Evolutionary conservation across 2,329 filamentous ascomycete species (phyloP).

Genomic region (Sphaceloma murrayae): DNA sequence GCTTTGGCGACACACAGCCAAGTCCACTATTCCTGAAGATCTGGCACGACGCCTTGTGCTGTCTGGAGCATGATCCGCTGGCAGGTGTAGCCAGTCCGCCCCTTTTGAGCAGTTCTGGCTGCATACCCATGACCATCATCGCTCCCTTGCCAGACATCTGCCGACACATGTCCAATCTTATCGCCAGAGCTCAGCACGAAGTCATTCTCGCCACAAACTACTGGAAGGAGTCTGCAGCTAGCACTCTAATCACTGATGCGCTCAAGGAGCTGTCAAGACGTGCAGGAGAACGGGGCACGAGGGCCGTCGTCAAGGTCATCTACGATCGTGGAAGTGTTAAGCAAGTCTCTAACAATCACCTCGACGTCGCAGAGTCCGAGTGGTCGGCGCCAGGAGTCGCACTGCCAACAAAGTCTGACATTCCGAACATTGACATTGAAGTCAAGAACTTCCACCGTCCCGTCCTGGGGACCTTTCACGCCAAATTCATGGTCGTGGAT

Average conservation of each 20-base stretch:
- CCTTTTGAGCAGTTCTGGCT: constrained; percentile 52
- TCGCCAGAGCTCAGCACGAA: constrained; percentile 61
- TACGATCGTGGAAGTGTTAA: constrained; percentile 61
- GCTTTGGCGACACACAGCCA: constrained; percentile 54
- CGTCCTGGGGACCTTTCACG: constrained; percentile 63
- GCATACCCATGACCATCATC: constrained; percentile 59
- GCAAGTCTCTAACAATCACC: constrained; percentile 57
- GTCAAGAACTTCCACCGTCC: constrained; percentile 65
- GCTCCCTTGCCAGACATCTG: constrained; percentile 61
- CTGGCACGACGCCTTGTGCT: constrained; percentile 55
- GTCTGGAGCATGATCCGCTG: constrained; percentile 44
- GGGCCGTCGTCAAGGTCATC: constrained; percentile 61
- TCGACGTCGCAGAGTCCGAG: constrained; percentile 47
- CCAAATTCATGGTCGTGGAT: constrained; percentile 71
- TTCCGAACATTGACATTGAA: constrained; percentile 61
- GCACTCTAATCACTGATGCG: constrained; percentile 57
- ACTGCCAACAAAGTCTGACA: constrained; percentile 53
- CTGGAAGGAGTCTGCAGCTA: constrained; percentile 62
- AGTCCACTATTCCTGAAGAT: constrained; percentile 60
- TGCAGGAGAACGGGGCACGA: constrained; percentile 47
- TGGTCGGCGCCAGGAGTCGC: constrained; percentile 48
- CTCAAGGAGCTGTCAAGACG: constrained; percentile 59
- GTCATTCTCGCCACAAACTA: constrained; percentile 67
- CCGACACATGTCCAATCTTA: constrained; percentile 66
- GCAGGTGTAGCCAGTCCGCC: constrained; percentile 49